Base-by-base conservation (phyloP, 352 stramenopile genomes). In the Globisporangium orthogonon region DNA sequence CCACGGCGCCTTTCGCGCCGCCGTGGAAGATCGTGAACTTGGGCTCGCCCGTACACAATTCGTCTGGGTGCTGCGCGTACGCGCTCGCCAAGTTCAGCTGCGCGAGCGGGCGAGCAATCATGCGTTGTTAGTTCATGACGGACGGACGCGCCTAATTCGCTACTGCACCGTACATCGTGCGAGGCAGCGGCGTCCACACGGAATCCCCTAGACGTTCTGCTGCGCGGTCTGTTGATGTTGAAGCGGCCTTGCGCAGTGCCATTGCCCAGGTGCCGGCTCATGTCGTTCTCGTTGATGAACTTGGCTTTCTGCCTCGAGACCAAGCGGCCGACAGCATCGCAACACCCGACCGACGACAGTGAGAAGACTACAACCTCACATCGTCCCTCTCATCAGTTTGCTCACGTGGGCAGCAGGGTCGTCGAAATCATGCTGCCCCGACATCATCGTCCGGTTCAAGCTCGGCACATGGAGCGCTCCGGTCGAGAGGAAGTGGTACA, bases 21-120 rank as follows among this genome's bases (percentile, higher is more conserved):
- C 65, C 73, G 58, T 89, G 79, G 60, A 86, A 87, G 33, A 76
- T 86, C 54, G 79, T 89, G 50, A 84, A 87, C 66, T 86, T 85
- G 14, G 79, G 79, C 49, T 89, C 79, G 17, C 79, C 79, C 4
- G 76, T 89, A 54, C 67, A 74, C 3, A 46, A 29, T 9, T 65
- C 48, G 43, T 75, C 74, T 2, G 79, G 79, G 11, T 50, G 56
- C 48, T 89, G 79, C 6, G 76, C 79, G 46, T 89, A 89, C 33
- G 79, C 79, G 56, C 79, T 89, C 37, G 63, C 50, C n/a, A 89
- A 60, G 4, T 67, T 62, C 40, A 89, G 58, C 76, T 89, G 50
- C 3, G 58, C 5, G 51, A 7, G 44, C 33, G 6, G 44, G 37
- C 37, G 1, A 52, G 48, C 4, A 1, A 48, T 29, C 2, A 18